Evolutionary conservation across 2,329 filamentous ascomycete species (phyloP).

Genomic region (Fusarium pseudonygamai): DNA sequence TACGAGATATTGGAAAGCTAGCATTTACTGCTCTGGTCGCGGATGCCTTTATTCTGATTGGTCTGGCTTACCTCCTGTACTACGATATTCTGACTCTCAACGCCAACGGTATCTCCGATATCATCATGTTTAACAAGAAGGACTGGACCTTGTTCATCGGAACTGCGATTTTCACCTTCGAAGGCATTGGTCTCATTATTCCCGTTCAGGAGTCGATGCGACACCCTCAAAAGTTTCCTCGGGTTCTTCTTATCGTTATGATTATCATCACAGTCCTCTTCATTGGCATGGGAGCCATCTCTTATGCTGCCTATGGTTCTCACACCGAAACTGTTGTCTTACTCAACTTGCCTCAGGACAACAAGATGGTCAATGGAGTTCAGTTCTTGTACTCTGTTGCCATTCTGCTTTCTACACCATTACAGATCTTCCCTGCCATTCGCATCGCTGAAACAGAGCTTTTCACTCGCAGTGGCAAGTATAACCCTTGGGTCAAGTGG

Average conservation of each 20-base stretch:
- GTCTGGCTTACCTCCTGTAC: slow-evolving; percentile 93
- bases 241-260: slow-evolving; percentile 91
- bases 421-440: slow-evolving; percentile 98
- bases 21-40: slow-evolving; percentile 94
- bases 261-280: slow-evolving; percentile 93
- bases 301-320: slow-evolving; percentile 95
- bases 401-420: slow-evolving; percentile 92
- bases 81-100: slow-evolving; percentile 90
- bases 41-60: slow-evolving; percentile 92
- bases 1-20: slow-evolving; percentile 97
- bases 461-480: slow-evolving; percentile 94
- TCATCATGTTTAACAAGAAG: slow-evolving; percentile 87
- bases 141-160: slow-evolving; percentile 99
- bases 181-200: slow-evolving; percentile 96
- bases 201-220: slow-evolving; percentile 98
- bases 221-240: slow-evolving; percentile 87
- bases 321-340: slow-evolving; percentile 96
- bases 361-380: slow-evolving; percentile 93
- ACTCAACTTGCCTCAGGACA: slow-evolving; percentile 94
- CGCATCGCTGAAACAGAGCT: slow-evolving; percentile 95
- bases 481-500: slow-evolving; percentile 99
- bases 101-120: slow-evolving; percentile 80
- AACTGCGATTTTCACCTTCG: slow-evolving; percentile 98
- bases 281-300: slow-evolving; percentile 88
- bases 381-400: slow-evolving; percentile 98